Conservation (phyloP, 2,329 filamentous ascomycete species). For the Cryphonectria carpinicola region DNA sequence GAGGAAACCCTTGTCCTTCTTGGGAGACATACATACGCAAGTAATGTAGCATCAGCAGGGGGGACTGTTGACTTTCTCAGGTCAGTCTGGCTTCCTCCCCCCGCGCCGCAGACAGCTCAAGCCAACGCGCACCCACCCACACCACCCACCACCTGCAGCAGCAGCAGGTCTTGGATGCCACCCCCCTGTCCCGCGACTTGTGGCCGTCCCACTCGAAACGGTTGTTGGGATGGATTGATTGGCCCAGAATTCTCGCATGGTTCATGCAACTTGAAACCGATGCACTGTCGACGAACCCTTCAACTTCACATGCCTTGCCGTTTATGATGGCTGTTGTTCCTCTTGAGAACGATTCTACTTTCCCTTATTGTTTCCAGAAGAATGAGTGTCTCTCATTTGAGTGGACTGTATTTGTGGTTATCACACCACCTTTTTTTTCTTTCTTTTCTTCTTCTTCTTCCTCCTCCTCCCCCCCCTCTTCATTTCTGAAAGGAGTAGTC, state of each 20-base stretch:
- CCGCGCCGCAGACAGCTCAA: not conserved
- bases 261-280: not conserved
- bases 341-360: not conserved
- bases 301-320: slow-evolving; percentile 13
- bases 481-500: not conserved
- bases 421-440: not conserved
- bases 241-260: slow-evolving; percentile 14
- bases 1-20: not conserved
- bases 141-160: no score
- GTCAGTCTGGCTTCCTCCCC: not conserved
- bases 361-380: not conserved
- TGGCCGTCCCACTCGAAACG: not conserved
- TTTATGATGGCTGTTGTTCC: not conserved
- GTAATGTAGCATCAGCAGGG: no score
- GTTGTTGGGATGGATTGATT: slow-evolving; percentile 21
- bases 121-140: slow-evolving; percentile 4
- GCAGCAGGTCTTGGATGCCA: not conserved
- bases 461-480: no score
- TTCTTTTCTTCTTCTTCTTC: not conserved
- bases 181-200: slow-evolving; percentile 1
- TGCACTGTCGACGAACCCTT: not conserved
- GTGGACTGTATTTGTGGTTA: not conserved
- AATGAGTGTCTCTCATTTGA: not conserved
- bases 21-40: not conserved
- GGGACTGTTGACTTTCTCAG: slow-evolving; percentile 15